Evolutionary conservation across 2,329 filamentous ascomycete species (phyloP), one percentile per base, ranked within the genome.

Genomic region (Aspergillus latus): DNA sequence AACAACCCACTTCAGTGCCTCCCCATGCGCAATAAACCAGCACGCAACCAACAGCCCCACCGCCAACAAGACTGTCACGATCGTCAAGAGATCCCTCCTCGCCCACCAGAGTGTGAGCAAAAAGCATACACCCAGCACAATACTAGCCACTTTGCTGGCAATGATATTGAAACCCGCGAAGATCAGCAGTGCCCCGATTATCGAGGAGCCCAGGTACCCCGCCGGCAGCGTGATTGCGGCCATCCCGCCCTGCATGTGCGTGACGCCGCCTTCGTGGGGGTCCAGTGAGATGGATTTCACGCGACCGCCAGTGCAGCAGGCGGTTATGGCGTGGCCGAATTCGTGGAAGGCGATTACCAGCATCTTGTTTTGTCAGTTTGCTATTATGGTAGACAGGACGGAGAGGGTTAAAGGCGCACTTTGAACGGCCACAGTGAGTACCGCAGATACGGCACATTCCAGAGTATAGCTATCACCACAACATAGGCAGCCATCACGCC

Each of bases 311-410:
- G 89, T 92, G 58, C 85, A 82, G 60, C 87, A 82, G 39, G 88
- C 87, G 1, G 85, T 85, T 64, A 90, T 83, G 48, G 89, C 89
- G 73, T 92, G 89, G 10, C 87, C 84, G 67, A 92, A 82, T 66
- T 92, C 89, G 74, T 92, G 89, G 72, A 92, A 92, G 37, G 89
- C 89, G 61, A 92, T 92, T 50, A 90, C 88, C 16, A 92, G 81
- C 88, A 92, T 91, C 86, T 88, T 5, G 10, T n/a, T 21, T 26
- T 9, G 16, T 5, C n/a, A 30, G 52, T 29, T 10, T 34, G 34
- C 9, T 49, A 21, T 44, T 32, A 3, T 32, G 16, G 30, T 65
- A n/a, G 13, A n/a, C 15, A 7, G 34, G 5, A 8, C 26, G 2
- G 13, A 11, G 30, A 36, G 29, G 16, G 16, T 34, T 32, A 10